Conservation (phyloP, 164 flowering plant genomes). For the Magnolia kwangsiensis region DNA sequence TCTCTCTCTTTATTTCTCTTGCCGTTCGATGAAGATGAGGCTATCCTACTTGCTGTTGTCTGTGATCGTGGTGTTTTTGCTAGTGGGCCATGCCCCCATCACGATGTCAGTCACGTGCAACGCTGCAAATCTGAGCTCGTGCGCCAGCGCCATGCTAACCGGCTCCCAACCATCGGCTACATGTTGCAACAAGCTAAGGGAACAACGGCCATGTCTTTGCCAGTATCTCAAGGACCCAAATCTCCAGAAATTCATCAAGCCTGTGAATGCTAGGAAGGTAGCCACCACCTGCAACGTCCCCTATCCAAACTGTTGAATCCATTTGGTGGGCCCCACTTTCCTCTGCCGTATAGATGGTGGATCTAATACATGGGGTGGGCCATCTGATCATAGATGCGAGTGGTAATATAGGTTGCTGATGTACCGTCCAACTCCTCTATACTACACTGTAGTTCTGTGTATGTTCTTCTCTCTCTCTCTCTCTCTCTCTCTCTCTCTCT, state of each 20-base stretch:
- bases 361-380: neutral
- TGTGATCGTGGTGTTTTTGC: neutral
- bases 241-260: neutral
- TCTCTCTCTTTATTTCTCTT: neutral
- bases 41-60: neutral
- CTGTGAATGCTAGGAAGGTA: neutral
- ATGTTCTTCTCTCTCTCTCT: neutral
- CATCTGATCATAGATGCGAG: neutral
- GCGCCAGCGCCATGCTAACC: neutral
- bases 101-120: conserved; percentile 3
- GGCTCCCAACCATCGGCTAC: neutral
- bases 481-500: neutral
- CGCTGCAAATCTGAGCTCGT: neutral
- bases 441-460: neutral
- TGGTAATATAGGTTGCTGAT: neutral
- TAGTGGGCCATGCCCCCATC: neutral
- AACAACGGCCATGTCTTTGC: conserved; percentile 11
- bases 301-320: conserved; percentile 6
- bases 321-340: neutral
- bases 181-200: conserved; percentile 5
- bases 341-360: neutral
- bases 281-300: neutral
- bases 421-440: too few relatives aligned
- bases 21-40: neutral
- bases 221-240: conserved; percentile 7